Evolutionary conservation across 1,139 yeast species (phyloP).

Genomic region (Taiozyma sp.): DNA sequence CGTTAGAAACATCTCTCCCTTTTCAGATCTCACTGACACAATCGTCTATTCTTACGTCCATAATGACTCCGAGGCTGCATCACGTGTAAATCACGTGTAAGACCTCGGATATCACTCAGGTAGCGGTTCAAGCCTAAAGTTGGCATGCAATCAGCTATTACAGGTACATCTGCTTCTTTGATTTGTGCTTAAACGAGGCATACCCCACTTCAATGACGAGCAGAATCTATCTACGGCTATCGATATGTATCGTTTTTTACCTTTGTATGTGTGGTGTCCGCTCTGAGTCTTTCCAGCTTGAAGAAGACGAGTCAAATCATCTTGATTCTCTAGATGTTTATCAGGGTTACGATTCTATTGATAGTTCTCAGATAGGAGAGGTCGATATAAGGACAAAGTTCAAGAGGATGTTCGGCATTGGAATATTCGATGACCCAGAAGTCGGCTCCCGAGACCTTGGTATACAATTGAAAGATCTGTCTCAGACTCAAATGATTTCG

Average conservation of each 20-base stretch:
- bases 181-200: neutral
- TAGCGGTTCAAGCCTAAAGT: no score
- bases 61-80: no score
- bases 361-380: conserved; percentile 1
- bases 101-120: no score
- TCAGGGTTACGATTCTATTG: neutral
- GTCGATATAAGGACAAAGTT: neutral
- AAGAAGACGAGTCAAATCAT: neutral
- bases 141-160: no score
- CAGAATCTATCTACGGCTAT: neutral
- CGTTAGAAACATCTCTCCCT: no score
- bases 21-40: no score
- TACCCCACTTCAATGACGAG: neutral
- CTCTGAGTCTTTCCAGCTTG: neutral
- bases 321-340: neutral
- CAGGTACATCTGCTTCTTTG: no score
- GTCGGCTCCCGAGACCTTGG: neutral
- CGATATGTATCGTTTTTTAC: neutral
- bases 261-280: neutral
- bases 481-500: neutral
- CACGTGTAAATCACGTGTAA: no score
- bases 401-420: neutral
- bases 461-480: neutral
- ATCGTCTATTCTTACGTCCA: no score
- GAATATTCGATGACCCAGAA: neutral